phyloP scores from a whole-genome alignment of 176 grass and related monocot species.

The Tuctoria greenei region DNA sequence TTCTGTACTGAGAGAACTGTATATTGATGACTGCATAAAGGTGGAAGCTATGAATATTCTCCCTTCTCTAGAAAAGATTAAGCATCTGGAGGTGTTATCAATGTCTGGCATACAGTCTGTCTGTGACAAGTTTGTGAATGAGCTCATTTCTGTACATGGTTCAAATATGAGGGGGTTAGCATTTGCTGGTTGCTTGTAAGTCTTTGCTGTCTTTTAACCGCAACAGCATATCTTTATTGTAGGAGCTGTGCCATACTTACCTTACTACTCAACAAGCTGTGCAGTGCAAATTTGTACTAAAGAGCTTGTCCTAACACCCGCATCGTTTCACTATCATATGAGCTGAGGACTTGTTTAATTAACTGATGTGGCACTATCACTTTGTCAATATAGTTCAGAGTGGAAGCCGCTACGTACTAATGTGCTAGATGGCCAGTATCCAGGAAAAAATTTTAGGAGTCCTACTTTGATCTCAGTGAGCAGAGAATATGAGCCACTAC shows the following conservation, averaged over 20 bases:
- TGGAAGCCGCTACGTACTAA: slow-evolving; percentile 11
- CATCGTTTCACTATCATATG: not conserved
- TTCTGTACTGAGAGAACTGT: slow-evolving; percentile 63
- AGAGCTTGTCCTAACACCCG: not conserved
- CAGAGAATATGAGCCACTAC: not conserved
- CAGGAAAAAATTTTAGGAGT: not conserved
- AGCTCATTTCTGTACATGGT: slow-evolving; percentile 66
- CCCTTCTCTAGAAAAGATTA: slow-evolving; percentile 67
- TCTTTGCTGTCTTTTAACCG: slow-evolving; percentile 27
- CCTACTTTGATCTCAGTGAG: not conserved
- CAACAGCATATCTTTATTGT: not conserved
- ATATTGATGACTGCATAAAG: slow-evolving; percentile 87
- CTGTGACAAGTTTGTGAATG: slow-evolving; percentile 71
- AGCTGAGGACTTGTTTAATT: not conserved
- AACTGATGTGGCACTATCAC: not conserved
- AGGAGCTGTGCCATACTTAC: not conserved
- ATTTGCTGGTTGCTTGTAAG: slow-evolving; percentile 88
- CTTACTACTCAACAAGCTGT: not conserved
- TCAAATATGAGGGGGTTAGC: slow-evolving; percentile 69
- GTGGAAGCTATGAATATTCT: slow-evolving; percentile 74
- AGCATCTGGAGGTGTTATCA: slow-evolving; percentile 72
- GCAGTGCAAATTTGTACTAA: not conserved
- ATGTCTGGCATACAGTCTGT: slow-evolving; percentile 73
- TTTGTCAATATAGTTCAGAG: slow-evolving; percentile 1
- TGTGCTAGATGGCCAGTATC: not conserved